Base-by-base conservation (phyloP, 129 eudicot species). In the Solidago caesia region DNA sequence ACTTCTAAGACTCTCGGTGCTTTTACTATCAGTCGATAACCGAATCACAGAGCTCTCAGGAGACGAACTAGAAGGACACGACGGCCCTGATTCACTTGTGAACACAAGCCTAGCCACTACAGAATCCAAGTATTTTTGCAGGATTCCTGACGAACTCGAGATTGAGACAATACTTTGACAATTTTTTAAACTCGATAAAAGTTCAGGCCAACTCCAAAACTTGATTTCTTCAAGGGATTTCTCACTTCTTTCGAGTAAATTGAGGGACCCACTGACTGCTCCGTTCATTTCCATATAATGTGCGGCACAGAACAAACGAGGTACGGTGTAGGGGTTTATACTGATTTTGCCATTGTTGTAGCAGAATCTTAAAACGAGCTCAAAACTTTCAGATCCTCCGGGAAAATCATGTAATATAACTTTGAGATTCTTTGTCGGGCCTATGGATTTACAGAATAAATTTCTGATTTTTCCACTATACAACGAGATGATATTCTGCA, bases 331-430 rank as follows among this genome's bases (percentile, higher is more conserved):
- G 2, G 88, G 91, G 70, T 62, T 86, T 70, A 93, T 76, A 12
- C 70, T 74, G 51, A 84, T 77, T 29, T 75, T 83, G 48, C 96
- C 97, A 4, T 79, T 80, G 57, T 84, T 88, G 86, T 93, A 93
- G 82, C 96, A 93, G 78, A 93, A 93, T 74, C 98, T 88, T 57
- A 89, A 64, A 60, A 90, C 74, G 29, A 88, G 96, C 86, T 90
- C 98, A 44, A 93, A 93, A 75, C 78, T 74, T 76, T 77, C 83
- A 2, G 86, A 88, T 15, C 98, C 98, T 13, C 98, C 98, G 0
- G 98, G 98, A 14, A 93, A 93, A 68, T 88, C 98, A 46, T 90
- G 82, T 69, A 90, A 85, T 69, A 90, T 82, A 41, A 93, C 84
- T 86, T 88, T 90, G 49, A 88, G 81, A 80, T 76, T 77, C 25